Conservation (phyloP, 208 protist species). For the Wallacemonas rigidus region DNA sequence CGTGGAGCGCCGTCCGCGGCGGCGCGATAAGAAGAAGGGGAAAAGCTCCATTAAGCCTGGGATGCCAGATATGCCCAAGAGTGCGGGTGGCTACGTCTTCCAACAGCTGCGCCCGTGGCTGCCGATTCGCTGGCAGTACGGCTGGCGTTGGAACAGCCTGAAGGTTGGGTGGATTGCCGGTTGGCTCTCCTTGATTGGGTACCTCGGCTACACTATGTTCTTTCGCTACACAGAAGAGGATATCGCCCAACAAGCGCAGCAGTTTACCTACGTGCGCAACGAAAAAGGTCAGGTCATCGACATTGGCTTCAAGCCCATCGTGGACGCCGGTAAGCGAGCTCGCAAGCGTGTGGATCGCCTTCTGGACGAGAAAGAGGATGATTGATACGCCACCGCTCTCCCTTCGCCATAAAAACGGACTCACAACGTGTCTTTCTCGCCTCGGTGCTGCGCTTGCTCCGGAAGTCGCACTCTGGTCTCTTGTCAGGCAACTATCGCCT, state of each 20-base stretch:
- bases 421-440: too few relatives aligned
- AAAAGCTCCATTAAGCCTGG: conserved; percentile 27
- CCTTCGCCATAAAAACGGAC: too few relatives aligned
- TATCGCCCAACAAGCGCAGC: conserved; percentile 67
- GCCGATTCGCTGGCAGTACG: conserved; percentile 84
- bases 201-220: conserved; percentile 76
- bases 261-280: conserved; percentile 86
- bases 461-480: too few relatives aligned
- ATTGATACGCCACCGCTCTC: conserved; percentile 16
- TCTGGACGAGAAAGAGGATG: conserved; percentile 57
- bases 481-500: too few relatives aligned
- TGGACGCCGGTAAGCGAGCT: conserved; percentile 71
- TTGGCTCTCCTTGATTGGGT: conserved; percentile 55
- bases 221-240: conserved; percentile 74
- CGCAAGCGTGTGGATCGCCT: conserved; percentile 55
- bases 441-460: too few relatives aligned
- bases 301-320: conserved; percentile 83
- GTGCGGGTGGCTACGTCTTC: conserved; percentile 81
- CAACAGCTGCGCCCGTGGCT: conserved; percentile 76
- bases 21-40: conserved; percentile 29
- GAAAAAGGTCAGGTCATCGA: conserved; percentile 81
- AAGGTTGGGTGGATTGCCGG: conserved; percentile 60
- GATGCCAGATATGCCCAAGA: conserved; percentile 78
- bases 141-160: conserved; percentile 78
- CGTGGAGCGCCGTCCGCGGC: conserved; percentile 64